Base-by-base conservation (phyloP, 208 protist species). In the Acanthamoeba healyi region DNA sequence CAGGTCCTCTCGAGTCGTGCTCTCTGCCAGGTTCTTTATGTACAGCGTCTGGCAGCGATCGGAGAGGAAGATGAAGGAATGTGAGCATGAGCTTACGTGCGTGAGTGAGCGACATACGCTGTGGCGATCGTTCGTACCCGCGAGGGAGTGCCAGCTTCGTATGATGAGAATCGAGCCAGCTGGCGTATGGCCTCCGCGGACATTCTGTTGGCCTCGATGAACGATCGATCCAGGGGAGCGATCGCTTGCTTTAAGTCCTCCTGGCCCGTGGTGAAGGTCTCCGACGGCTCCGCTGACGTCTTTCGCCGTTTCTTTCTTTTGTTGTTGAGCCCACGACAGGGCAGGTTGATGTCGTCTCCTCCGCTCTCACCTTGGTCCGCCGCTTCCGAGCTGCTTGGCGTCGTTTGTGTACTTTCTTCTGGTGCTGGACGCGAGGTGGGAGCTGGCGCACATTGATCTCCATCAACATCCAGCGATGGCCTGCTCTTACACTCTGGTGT, bases 11-110 rank as follows among this genome's bases (percentile, higher is more conserved):
- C 29, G 9, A 14, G 74, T 54, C 3, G 44, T 54, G 15, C 14
- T 22, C 26, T 84, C 44, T 5, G 74, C 74, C 74, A 84, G 26
- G 38, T 84, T 84, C 44, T 84, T 84, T 6, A 84, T 84, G 74
- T 84, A 84, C 74, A 84, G 63, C 10, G 34, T 72, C 63, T 72
- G 44, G 44, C 44, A 49, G 44, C 4, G 44, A 49, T 49, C 12
- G 44, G 12, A 49, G 9, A 49, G 4, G 5, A 7, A 67, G 29
- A n/a, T 26, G 29, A 17, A 67, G 61, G 34, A 72, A 0, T 22
- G 17, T 40, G n/a, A n/a, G n/a, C n/a, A n/a, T n/a, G n/a, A n/a
- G n/a, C n/a, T n/a, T n/a, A n/a, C 22, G 54, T 61, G 22, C 15
- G 22, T 61, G 54, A 61, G 12, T 22, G 22, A 61, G 54, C n/a